Percentiles rank a stretch among this genome's conserved stretches.
Conservation (phyloP, 2,329 filamentous ascomycete species). For the Tolypocladium endophyticum region DNA sequence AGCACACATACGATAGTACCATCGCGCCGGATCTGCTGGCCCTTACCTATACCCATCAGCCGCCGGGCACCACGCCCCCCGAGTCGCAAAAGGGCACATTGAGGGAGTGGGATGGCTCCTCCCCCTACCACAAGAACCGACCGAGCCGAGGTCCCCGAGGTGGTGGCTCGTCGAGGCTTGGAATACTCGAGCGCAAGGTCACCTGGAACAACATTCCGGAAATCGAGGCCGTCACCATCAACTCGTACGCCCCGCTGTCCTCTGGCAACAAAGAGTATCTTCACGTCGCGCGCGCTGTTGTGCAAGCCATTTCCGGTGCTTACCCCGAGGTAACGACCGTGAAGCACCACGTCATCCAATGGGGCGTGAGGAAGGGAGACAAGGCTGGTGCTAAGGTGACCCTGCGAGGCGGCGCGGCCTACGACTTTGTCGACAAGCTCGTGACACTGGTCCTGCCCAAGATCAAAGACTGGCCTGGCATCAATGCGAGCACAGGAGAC, state of each 20-base stretch:
- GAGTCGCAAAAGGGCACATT: constrained; percentile 50
- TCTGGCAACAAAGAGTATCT: constrained; percentile 63
- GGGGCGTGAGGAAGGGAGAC: constrained; percentile 62
- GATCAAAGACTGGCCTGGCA: constrained; percentile 90
- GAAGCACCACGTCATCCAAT: constrained; percentile 61
- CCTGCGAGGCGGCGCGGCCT: constrained; percentile 69
- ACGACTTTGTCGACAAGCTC: constrained; percentile 83
- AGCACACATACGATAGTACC: constrained; percentile 83
- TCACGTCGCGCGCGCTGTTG: constrained; percentile 70
- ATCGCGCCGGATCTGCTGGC: constrained; percentile 82
- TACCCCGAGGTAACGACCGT: constrained; percentile 60
- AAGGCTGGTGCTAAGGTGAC: constrained; percentile 68
- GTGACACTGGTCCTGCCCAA: constrained; percentile 84
- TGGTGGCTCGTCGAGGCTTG: constrained; percentile 50
- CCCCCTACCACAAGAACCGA: constrained; percentile 89
- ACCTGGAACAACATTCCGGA: constrained; percentile 79
- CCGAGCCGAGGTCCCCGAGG: constrained; percentile 78
- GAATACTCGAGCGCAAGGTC: constrained; percentile 61
- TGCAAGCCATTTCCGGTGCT: constrained; percentile 78
- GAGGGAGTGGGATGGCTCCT: constrained; percentile 78
- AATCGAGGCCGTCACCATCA: constrained; percentile 70
- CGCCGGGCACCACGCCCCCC: constrained; percentile 57
- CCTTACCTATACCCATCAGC: constrained; percentile 75
- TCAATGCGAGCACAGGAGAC: constrained; percentile 60
- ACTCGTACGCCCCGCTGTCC: constrained; percentile 62